Evolutionary conservation across 805 yeast species (phyloP).

Genomic region (Sungouiozyma ichnusensis): DNA sequence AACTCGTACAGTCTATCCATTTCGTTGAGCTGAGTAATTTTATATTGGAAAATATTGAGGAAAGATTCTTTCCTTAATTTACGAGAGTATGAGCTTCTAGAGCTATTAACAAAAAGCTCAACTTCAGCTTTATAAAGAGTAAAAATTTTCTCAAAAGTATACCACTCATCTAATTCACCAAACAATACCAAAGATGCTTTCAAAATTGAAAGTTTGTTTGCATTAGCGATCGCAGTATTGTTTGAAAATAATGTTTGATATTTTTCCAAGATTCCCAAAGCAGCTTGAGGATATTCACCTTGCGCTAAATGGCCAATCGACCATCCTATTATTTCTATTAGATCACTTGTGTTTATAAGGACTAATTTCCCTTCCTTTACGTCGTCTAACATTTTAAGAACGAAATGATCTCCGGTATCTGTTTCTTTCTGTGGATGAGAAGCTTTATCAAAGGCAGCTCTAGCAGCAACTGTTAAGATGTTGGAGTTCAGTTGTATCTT

Average conservation of each 20-base stretch:
- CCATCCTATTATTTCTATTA: constrained; percentile 20
- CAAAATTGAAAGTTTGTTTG: constrained; percentile 22
- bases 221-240: constrained; percentile 5
- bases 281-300: constrained; percentile 25
- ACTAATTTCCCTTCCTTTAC: background rate
- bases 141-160: constrained; percentile 17
- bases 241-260: constrained; percentile 23
- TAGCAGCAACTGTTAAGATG: constrained; percentile 23
- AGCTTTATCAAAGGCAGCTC: constrained; percentile 22
- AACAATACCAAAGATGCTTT: constrained; percentile 26
- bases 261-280: constrained; percentile 25
- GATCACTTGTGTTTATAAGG: background rate
- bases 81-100: background rate
- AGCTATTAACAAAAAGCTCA: background rate
- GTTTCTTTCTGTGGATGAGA: no score
- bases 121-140: constrained; percentile 8
- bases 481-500: constrained; percentile 19
- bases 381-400: background rate
- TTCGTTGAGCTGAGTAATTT: constrained; percentile 13
- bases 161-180: constrained; percentile 27
- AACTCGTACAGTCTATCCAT: constrained; percentile 10
- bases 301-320: constrained; percentile 26
- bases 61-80: constrained; percentile 4
- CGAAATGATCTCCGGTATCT: no score
- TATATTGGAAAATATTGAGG: constrained; percentile 17